Percentiles rank a stretch among this genome's conserved stretches.
phyloP scores from a whole-genome alignment of 352 stramenopile genomes.

The Phytophthora meadii region DNA sequence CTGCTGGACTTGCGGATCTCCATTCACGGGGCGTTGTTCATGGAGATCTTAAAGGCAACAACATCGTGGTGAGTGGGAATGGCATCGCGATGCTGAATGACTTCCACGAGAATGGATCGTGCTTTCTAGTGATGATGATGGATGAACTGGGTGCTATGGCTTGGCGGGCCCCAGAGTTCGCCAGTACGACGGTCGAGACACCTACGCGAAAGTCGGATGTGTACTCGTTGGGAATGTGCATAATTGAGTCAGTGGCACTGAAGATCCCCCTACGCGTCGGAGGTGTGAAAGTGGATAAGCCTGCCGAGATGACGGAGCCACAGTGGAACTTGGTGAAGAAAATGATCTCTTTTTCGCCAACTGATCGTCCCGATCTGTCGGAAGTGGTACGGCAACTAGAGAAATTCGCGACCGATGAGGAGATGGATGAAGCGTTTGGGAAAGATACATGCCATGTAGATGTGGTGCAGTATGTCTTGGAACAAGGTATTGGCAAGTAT shows the following conservation, averaged over 20 bases:
- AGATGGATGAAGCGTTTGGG: too few species aligned
- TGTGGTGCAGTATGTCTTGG: too few species aligned
- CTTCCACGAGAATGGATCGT: slow-evolving; percentile 11
- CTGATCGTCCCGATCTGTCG: neutral
- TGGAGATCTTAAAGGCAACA: slow-evolving; percentile 23
- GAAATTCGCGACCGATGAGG: too few species aligned
- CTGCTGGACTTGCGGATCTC: slow-evolving; percentile 24
- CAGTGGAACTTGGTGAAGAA: neutral
- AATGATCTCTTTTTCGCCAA: neutral
- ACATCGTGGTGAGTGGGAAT: slow-evolving; percentile 40
- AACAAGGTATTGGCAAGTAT: too few species aligned
- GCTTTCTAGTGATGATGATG: slow-evolving; percentile 14
- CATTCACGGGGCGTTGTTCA: slow-evolving; percentile 35
- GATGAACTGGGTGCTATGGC: neutral
- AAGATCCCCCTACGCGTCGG: neutral
- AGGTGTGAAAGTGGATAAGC: neutral
- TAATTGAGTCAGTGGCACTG: neutral
- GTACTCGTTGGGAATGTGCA: neutral
- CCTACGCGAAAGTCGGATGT: neutral
- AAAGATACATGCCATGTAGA: too few species aligned
- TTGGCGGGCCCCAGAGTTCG: neutral
- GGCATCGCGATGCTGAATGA: slow-evolving; percentile 42
- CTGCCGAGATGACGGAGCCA: neutral
- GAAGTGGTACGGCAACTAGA: neutral
- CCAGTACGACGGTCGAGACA: neutral